These are phyloP conservation scores for Athelia sp. DNA, from an alignment of 1,284 basidiomycete genomes.

Conservation along the genomic window DNA sequence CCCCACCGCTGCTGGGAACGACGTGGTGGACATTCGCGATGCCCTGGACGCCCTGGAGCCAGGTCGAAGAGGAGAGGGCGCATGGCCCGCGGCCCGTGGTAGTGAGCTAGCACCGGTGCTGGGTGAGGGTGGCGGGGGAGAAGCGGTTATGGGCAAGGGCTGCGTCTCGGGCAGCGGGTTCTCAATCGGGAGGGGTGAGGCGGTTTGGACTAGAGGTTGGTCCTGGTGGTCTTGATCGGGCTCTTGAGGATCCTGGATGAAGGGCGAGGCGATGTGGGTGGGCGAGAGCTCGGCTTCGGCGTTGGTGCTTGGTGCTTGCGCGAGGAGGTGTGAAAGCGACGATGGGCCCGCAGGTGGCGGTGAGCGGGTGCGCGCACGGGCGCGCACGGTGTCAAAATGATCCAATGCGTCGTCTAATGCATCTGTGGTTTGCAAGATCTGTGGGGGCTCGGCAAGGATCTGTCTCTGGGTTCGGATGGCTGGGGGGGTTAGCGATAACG, in stretches of 20 bases:
- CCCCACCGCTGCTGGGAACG: constrained; percentile 26
- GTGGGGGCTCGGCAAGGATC: constrained; percentile 39
- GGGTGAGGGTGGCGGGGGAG: constrained; percentile 30
- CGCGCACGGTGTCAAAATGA: constrained; percentile 52
- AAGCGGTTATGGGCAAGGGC: constrained; percentile 26
- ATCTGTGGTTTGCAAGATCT: constrained; percentile 17
- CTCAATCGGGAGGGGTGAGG: constrained; percentile 2
- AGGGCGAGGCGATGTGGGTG: constrained; percentile 1
- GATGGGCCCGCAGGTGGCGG: constrained; percentile 66
- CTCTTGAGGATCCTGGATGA: too few species aligned
- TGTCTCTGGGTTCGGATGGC: too few species aligned
- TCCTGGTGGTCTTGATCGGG: too few species aligned
- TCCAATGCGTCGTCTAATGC: constrained; percentile 66
- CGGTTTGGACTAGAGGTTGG: constrained; percentile 1
- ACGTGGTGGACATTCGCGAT: constrained; percentile 47
- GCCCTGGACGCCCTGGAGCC: constrained; percentile 66
- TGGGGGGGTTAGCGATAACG: constrained; percentile 24
- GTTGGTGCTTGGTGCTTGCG: constrained; percentile 54
- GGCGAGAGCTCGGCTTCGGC: constrained; percentile 17
- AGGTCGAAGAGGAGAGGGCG: constrained; percentile 55
- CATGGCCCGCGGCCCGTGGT: constrained; percentile 21
- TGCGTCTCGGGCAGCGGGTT: constrained; percentile 11
- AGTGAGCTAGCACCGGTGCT: constrained; percentile 23
- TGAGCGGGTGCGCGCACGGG: constrained; percentile 59
- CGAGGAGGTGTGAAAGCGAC: constrained; percentile 68